Base-by-base conservation (phyloP, 2,329 filamentous ascomycete genomes). In the Fragosphaeria purpurea region DNA sequence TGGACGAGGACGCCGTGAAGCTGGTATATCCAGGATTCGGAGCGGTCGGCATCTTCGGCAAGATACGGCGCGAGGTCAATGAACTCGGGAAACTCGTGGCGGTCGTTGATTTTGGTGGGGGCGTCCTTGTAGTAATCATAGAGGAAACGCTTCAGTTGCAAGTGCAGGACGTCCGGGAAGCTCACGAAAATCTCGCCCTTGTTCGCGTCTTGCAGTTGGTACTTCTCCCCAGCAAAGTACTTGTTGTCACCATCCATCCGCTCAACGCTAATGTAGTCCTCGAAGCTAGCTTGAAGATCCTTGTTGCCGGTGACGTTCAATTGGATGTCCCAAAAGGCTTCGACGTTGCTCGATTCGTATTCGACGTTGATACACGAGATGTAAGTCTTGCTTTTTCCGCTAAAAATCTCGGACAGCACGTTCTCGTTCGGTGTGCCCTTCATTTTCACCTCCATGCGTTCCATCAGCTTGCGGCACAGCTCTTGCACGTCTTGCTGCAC, bases 261-360 rank as follows among this genome's bases (percentile, higher is more conserved):
- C 68, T 98, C 93, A 38, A 96, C 91, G 62, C 95, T 85, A 59
- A 98, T 85, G 64, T 98, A 98, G 67, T 97, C 90, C 63, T 83
- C 83, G 73, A 98, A 97, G 63, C 91, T 97, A 61, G 94, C 89
- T 56, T 95, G 85, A 35, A 98, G 73, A 55, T 86, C 91, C 70
- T 88, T 89, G 74, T 95, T 96, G 35, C 89, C 90, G 56, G 86
- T 86, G 47, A 98, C 94, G 58, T 97, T 98, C 59, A 98, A 79
- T 65, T 98, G 93, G 53, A 98, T 88, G 64, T 98, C 93, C 93
- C 93, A 98, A 66, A 96, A 98, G 60, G 98, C 94, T 67, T 98
- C 93, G 57, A 93, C 81, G 55, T 91, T 81, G 55, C 90, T 95
- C 30, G 89, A 96, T 70, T 97, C 91, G 70, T 95, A 98, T 61